phyloP scores from a whole-genome alignment of 2,329 filamentous ascomycete species.

The Penicillium hordei region DNA sequence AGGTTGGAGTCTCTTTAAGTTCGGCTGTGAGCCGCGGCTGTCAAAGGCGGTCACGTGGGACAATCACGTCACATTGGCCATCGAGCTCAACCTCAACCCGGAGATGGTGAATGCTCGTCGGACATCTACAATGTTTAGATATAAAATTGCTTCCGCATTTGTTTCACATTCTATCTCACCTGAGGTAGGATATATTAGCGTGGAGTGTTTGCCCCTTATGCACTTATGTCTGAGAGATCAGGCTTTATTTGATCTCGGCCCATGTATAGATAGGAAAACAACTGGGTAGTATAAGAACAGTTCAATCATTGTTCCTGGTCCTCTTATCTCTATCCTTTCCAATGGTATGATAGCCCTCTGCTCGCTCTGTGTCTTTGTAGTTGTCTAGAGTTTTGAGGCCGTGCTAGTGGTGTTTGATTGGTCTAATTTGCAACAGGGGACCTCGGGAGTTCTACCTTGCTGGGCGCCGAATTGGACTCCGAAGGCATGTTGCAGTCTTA shows the following conservation, averaged over 20 bases:
- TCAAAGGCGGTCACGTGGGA: conserved; percentile 5
- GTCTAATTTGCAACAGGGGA: not conserved
- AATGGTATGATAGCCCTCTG: no score
- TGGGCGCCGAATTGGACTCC: no score
- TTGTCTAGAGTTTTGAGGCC: not conserved
- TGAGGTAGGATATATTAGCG: not conserved
- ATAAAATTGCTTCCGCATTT: not conserved
- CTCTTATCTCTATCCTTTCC: not conserved
- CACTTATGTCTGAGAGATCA: not conserved
- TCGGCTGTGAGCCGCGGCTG: conserved; percentile 26
- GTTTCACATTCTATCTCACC: not conserved
- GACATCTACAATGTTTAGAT: not conserved
- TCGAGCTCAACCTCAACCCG: not conserved
- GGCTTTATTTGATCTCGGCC: not conserved
- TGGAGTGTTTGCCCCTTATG: not conserved
- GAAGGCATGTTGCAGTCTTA: not conserved
- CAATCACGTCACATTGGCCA: conserved; percentile 8
- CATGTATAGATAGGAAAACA: not conserved
- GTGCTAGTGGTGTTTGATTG: not conserved
- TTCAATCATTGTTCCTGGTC: not conserved
- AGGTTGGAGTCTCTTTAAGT: conserved; percentile 9
- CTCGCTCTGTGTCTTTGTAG: not conserved
- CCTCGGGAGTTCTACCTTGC: not conserved
- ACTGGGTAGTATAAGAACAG: not conserved
- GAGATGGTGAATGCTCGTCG: not conserved